Conservation (phyloP, 1,284 basidiomycete species). For the Paramarasmius palmivorus region DNA sequence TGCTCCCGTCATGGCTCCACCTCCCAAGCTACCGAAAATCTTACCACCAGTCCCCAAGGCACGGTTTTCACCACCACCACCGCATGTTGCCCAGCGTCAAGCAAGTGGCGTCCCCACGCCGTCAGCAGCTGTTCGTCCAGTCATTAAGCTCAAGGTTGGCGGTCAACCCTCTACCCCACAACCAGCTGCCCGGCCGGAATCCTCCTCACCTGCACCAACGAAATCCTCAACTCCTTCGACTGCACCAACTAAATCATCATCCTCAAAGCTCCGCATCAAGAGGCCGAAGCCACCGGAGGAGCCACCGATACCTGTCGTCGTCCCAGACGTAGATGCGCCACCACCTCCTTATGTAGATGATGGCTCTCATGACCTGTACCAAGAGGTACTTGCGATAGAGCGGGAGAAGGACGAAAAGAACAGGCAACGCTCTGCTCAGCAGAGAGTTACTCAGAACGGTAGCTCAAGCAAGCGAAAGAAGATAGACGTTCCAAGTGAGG, state of each 20-base stretch:
- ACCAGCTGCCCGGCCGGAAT: too few relatives aligned
- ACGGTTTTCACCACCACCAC: constrained; percentile 29
- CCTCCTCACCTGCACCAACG: too few relatives aligned
- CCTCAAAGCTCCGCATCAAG: constrained; percentile 46
- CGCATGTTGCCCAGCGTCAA: constrained; percentile 10
- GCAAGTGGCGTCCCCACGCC: constrained; percentile 13
- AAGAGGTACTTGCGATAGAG: constrained; percentile 81
- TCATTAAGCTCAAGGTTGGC: constrained; percentile 58
- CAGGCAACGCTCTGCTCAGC: constrained; percentile 35
- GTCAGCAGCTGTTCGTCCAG: constrained; percentile 45
- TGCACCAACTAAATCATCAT: not conserved
- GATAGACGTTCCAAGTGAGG: constrained; percentile 39
- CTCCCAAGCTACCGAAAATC: constrained; percentile 22
- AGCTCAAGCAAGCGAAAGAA: constrained; percentile 57
- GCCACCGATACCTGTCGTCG: constrained; percentile 21
- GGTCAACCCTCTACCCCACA: constrained; percentile 28
- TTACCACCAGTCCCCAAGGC: constrained; percentile 31
- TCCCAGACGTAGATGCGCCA: constrained; percentile 45
- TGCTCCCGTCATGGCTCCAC: constrained; percentile 25
- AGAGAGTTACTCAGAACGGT: constrained; percentile 29
- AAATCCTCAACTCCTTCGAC: not conserved
- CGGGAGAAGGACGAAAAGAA: constrained; percentile 57
- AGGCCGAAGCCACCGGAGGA: constrained; percentile 29
- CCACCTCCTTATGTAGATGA: constrained; percentile 72
- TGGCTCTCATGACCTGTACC: constrained; percentile 73